Evolutionary conservation across 2,329 filamentous ascomycete genomes (phyloP), one percentile per base, ranked within the genome.

Genomic region (Pestalotiopsis sp.): DNA sequence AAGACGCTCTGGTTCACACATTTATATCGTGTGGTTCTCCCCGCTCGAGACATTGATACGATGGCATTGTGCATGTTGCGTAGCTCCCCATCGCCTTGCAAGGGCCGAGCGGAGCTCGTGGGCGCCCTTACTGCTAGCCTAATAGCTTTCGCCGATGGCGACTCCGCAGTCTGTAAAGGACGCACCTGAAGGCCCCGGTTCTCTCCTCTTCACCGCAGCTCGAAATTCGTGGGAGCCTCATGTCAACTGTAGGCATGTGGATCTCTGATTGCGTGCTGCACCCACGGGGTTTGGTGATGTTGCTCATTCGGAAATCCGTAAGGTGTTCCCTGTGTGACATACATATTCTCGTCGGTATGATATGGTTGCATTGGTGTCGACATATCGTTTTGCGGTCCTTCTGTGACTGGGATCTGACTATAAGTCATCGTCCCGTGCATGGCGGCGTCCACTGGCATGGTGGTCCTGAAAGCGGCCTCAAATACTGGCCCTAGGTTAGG

Each of bases 401-500:
- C 52, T 20, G 36, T 14, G 11, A 27, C 31, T 12, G 52, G 52
- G 39, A 9, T 27, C 2, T 66, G 64, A 23, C 25, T 38, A 23
- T 41, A 59, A 11, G 55, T 27, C 27, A 66, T 38, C 14, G 39
- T 4, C 3, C 27, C 23, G n/a, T 38, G 41, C 45, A 52, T 64
- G 36, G 62, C 4, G 12, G 55, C 20, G 25, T 58, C 63, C 12
- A 49, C n/a, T 9, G 49, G 49, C 25, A 65, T 14, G 7, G 41
- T 25, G 11, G 64, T 31, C 36, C 55, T 66, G 23, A 66, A 38
- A 23, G 52, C 25, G 2, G 49, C 39, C 20, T 66, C 64, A 55
- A 66, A 66, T 13, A 66, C 36, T 3, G 64, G 64, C 11, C 52
- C 64, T 36, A 60, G 39, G 38, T 31, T 66, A 7, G 52, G 55